Conservation (phyloP, 1,284 basidiomycete species). For the Vanrija sp. region DNA sequence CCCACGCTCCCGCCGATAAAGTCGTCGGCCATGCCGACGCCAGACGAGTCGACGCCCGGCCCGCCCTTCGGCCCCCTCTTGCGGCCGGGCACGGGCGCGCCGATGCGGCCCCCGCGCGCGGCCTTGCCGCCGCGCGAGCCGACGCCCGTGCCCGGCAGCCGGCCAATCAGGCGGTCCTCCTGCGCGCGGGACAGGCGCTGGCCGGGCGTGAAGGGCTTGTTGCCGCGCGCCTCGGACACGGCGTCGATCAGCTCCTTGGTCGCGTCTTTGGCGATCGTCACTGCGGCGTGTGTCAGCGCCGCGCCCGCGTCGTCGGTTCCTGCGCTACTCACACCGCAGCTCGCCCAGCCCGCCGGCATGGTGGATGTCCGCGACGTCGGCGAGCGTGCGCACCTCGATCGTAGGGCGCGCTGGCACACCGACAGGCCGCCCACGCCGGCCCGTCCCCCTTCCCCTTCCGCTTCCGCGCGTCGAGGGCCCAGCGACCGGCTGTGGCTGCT, state of each 20-base stretch:
- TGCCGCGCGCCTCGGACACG: conserved; percentile 10
- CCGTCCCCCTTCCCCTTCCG: background rate
- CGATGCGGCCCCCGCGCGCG: background rate
- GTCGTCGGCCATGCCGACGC: background rate
- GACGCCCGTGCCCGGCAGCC: conserved; percentile 11
- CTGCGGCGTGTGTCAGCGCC: conserved; percentile 6
- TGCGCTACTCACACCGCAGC: conserved; percentile 6
- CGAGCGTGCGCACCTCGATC: conserved; percentile 6
- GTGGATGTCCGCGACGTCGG: conserved; percentile 17
- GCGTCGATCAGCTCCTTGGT: conserved; percentile 12
- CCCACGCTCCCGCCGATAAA: background rate
- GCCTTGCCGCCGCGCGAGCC: conserved; percentile 13
- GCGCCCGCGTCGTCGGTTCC: no score
- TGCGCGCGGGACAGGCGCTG: conserved; percentile 8
- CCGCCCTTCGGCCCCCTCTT: background rate
- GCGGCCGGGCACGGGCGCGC: background rate
- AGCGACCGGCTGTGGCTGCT: background rate
- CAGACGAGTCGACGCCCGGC: background rate
- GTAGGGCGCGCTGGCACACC: conserved; percentile 2
- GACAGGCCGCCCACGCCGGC: background rate
- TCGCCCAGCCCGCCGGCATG: conserved; percentile 13
- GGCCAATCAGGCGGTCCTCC: conserved; percentile 17
- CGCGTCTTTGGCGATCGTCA: conserved; percentile 13
- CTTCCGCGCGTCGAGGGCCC: background rate
- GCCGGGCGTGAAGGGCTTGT: conserved; percentile 7